Base-by-base conservation (phyloP, 1,284 basidiomycete species). In the Cryptococcus sp. region DNA sequence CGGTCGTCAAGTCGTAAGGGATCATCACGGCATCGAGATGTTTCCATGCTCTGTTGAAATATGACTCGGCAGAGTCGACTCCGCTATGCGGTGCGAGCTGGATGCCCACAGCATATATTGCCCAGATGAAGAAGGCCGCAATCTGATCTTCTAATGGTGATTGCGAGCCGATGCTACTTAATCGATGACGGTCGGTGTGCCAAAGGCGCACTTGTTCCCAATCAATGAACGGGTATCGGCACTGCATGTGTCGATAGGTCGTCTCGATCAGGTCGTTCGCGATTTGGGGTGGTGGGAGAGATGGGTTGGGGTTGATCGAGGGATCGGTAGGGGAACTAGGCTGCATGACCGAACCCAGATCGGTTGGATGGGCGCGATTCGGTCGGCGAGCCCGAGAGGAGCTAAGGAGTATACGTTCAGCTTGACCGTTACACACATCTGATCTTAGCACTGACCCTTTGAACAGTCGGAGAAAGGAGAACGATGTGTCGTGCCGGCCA, bases 211-310 rank as follows among this genome's bases (percentile, higher is more conserved):
- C 35, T 25, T 52, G 54, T 20, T 39, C 27, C 61, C 61, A 63
- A 45, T 63, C 61, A 25, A 63, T 16, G 31, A 63, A 63, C 2
- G 61, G 54, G 49, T 63, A 63, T 3, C 61, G 61, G 17, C 50
- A 56, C 46, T 63, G 61, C 10, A 63, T 31, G 40, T 63, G 61
- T 2, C 40, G 47, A 22, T 63, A 63, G 13, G 60, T 40, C 13
- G 47, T 35, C 31, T 44, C 10, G 23, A 60, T 11, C 16, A 63
- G 31, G n/a, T 48, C 39, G 5, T 66, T 49, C n/a, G 50, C 56
- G 47, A 55, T 31, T 5, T 39, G 44, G 25, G 42, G 15, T 2
- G 56, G 38, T 6, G 63, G 63, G 13, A 60, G 27, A 15, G 23
- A 15, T 2, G 63, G 63, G 39, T 62, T 47, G 11, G 63, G 63